Evolutionary conservation across 805 yeast species (phyloP).

Genomic region (Lachancea nothofagi): DNA sequence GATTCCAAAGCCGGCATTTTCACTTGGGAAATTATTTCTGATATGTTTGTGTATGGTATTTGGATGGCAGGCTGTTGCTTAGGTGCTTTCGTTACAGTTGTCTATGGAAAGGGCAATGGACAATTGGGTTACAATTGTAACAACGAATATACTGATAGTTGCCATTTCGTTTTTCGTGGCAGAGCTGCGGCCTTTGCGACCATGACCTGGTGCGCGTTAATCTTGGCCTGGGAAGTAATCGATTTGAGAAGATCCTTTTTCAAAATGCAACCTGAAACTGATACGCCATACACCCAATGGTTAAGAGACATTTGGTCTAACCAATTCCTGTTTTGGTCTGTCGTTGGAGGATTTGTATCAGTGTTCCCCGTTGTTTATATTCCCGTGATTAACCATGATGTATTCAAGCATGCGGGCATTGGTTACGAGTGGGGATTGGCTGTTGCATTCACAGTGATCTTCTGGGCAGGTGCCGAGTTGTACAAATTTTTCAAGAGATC

Average conservation of each 20-base stretch:
- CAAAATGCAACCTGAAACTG: conserved; percentile 61
- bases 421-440: conserved; percentile 80
- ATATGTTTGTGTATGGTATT: conserved; percentile 68
- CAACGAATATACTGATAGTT: conserved; percentile 39
- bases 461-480: conserved; percentile 54
- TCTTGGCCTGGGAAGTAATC: conserved; percentile 81
- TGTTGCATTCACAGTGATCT: conserved; percentile 51
- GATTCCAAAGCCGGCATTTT: conserved; percentile 77
- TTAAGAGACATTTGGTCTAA: conserved; percentile 64
- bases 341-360: conserved; percentile 59
- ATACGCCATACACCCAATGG: conserved; percentile 54
- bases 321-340: conserved; percentile 77
- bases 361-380: conserved; percentile 81
- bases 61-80: conserved; percentile 69
- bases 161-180: conserved; percentile 64
- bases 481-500: conserved; percentile 65
- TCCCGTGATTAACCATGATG: conserved; percentile 77
- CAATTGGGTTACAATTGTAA: conserved; percentile 64
- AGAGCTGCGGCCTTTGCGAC: conserved; percentile 74
- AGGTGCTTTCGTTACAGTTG: conserved; percentile 55
- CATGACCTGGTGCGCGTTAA: conserved; percentile 81
- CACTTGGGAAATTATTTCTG: conserved; percentile 60
- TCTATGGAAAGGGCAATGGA: conserved; percentile 65
- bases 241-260: conserved; percentile 67
- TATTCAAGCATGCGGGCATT: conserved; percentile 67